phyloP scores from a whole-genome alignment of 768 basidiomycete species.

The Gloeopeniophorella convolvens region DNA sequence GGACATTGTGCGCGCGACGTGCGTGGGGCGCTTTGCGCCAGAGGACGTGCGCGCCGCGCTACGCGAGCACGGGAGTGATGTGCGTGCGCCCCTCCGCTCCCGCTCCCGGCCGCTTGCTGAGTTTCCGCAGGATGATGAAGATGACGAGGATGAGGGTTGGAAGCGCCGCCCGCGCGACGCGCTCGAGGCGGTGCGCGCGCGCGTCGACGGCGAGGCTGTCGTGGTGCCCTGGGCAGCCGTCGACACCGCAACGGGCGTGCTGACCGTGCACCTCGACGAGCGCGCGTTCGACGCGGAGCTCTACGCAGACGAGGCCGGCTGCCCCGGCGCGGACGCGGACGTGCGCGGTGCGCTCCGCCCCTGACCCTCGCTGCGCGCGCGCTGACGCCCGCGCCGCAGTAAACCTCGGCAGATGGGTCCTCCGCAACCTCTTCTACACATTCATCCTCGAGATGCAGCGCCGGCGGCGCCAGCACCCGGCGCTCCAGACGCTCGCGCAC shows the following conservation, averaged over 20 bases:
- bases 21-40: constrained; percentile 60
- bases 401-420: constrained; percentile 87
- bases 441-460: constrained; percentile 69
- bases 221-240: constrained; percentile 79
- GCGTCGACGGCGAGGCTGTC: constrained; percentile 93
- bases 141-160: constrained; percentile 31
- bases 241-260: constrained; percentile 84
- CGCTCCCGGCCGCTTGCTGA: too few relatives aligned
- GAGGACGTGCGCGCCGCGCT: constrained; percentile 61
- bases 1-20: constrained; percentile 78
- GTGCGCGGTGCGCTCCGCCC: constrained; percentile 55
- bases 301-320: constrained; percentile 88
- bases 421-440: constrained; percentile 76
- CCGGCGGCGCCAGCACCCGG: too few relatives aligned
- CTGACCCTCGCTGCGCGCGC: background rate
- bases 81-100: too few relatives aligned
- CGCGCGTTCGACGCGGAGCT: constrained; percentile 92
- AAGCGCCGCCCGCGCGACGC: constrained; percentile 73
- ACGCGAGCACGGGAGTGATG: too few relatives aligned
- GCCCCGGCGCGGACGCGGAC: constrained; percentile 68
- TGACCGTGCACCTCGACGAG: constrained; percentile 84
- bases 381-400: constrained; percentile 39
- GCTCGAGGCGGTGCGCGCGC: constrained; percentile 78
- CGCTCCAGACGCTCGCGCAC: background rate
- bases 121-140: constrained; percentile 42